Percentiles rank a stretch among this genome's conserved stretches.
Evolutionary conservation across 2,329 filamentous ascomycete genomes (phyloP).

Genomic region (Xylaria sp.): DNA sequence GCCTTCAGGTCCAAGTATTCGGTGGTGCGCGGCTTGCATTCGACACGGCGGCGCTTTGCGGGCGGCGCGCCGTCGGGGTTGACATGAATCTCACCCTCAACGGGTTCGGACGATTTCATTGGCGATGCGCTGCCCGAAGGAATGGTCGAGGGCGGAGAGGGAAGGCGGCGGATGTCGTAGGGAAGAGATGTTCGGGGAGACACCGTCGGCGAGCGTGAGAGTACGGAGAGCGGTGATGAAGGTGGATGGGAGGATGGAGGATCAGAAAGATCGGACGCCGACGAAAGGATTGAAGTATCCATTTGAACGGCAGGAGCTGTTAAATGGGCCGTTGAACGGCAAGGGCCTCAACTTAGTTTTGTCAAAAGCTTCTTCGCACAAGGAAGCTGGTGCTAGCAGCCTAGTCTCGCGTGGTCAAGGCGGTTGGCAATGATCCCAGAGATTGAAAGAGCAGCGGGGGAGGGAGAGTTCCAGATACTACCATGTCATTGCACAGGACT

Average conservation of each 20-base stretch:
- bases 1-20: slow-evolving; percentile 73
- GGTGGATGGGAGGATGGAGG: slow-evolving; percentile 45
- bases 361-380: no score
- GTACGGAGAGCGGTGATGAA: slow-evolving; percentile 58
- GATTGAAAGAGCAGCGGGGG: neutral
- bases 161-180: slow-evolving; percentile 50
- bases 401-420: neutral
- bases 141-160: slow-evolving; percentile 53
- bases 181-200: slow-evolving; percentile 43
- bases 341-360: no score
- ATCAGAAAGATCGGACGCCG: slow-evolving; percentile 36
- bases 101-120: slow-evolving; percentile 46
- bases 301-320: slow-evolving; percentile 15
- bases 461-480: neutral
- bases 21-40: slow-evolving; percentile 70
- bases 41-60: slow-evolving; percentile 73
- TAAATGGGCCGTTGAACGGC: neutral
- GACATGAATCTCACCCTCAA: slow-evolving; percentile 44
- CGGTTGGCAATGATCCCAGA: neutral
- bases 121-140: slow-evolving; percentile 56
- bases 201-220: slow-evolving; percentile 56
- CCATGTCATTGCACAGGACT: neutral
- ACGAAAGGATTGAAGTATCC: slow-evolving; percentile 31
- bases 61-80: slow-evolving; percentile 66
- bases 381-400: no score